Evolutionary conservation across 495 filamentous ascomycete species (phyloP), one percentile per base, ranked within the genome.

Genomic region (Aspergillus funiculosus): DNA sequence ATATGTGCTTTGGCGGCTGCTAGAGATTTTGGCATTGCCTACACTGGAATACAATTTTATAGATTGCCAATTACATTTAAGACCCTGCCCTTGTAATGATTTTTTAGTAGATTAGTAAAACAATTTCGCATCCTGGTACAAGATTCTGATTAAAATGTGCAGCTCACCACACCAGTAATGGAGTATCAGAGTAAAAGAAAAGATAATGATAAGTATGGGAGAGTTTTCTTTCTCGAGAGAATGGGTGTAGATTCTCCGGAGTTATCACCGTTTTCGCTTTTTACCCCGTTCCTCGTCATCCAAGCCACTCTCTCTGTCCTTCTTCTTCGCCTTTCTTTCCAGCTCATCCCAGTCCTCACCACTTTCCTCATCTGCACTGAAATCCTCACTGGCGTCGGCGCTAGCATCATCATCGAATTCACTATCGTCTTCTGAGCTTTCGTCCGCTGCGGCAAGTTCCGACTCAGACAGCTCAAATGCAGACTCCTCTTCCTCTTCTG

Each of bases 311-410:
- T 94, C 88, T 47, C 81, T 70, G 67, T 96, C 89, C 61, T 89
- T 86, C 66, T 82, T 83, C 67, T 85, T 89, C 8, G 89, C 89
- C 69, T 94, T 94, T 67, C 80, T 78, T 70, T 95, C 89, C 50
- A 94, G 58, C 61, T 91, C 88, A 60, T 95, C 89, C 89, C 88
- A 94, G 50, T 91, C 87, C 61, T 94, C 88, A 30, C 87, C 89
- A 51, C 82, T 86, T 37, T 87, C 85, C 25, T 48, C 40, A 1
- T 43, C 86, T 15, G 77, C 82, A 39, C 79, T 85, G 50, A 85
- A 81, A 14, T 79, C 85, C 44, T 88, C 80, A 52, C 78, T 83
- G 9, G 75, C 83, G 28, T 88, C 86, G 1, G 80, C 87, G 28
- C 82, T 87, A 2, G 88, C 89, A 62, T 94, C 85, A 50, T 89